phyloP scores from a whole-genome alignment of 768 basidiomycete genomes.

The Russula virescens region DNA sequence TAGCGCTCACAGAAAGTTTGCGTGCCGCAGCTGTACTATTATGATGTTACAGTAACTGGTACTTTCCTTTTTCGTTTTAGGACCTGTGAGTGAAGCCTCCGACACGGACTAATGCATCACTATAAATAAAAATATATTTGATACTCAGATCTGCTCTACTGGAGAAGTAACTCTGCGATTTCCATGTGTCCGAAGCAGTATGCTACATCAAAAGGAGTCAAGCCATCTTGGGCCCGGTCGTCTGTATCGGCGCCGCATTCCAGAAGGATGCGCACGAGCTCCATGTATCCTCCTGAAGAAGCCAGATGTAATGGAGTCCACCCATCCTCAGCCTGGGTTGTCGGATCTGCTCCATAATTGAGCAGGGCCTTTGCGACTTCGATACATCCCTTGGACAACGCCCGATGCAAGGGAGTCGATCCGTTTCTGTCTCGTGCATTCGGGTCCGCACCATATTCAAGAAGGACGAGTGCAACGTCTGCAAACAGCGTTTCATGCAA shows the following conservation, averaged over 20 bases:
- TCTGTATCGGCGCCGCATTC: no score
- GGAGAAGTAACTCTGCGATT: no score
- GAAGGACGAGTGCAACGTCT: no score
- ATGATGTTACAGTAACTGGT: background rate
- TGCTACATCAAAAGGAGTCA: no score
- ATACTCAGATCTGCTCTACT: no score
- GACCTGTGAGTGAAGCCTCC: background rate
- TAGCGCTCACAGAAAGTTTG: conserved; percentile 1
- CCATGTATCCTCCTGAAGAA: background rate
- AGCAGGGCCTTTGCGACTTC: background rate
- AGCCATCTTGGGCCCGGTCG: no score
- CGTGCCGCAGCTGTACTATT: background rate
- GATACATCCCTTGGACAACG: background rate
- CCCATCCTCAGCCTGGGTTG: background rate
- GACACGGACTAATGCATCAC: background rate
- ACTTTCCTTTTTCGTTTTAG: background rate
- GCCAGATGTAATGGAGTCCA: background rate
- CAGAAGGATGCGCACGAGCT: no score
- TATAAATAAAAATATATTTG: background rate
- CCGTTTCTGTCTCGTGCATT: no score
- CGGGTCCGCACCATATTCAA: no score
- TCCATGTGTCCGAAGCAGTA: no score
- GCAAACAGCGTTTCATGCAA: no score
- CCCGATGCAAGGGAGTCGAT: background rate
- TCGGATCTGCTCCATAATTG: background rate